Conservation (phyloP, 1,139 yeast species). For the Yamadazyma pseudoaaseri region DNA sequence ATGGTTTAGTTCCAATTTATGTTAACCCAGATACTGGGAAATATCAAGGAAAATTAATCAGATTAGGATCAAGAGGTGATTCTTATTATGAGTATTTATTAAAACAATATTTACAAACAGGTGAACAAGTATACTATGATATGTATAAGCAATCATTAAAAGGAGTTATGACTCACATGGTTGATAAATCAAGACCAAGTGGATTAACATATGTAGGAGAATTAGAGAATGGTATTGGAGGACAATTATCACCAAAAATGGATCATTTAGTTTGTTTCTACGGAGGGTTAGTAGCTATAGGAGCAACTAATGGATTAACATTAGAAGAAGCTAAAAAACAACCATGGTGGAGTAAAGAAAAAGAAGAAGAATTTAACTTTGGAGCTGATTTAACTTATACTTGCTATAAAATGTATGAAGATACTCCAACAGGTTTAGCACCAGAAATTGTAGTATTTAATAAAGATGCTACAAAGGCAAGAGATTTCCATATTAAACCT, state of each 20-base stretch:
- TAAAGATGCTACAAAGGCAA: conserved; percentile 25
- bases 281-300: conserved; percentile 87
- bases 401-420: conserved; percentile 80
- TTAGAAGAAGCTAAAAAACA: conserved; percentile 39
- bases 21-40: conserved; percentile 74
- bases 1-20: conserved; percentile 81
- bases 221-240: conserved; percentile 62
- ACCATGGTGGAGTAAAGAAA: conserved; percentile 36
- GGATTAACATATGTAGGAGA: conserved; percentile 77
- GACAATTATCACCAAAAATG: conserved; percentile 72
- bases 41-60: conserved; percentile 61
- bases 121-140: conserved; percentile 57
- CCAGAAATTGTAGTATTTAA: conserved; percentile 90
- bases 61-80: conserved; percentile 90
- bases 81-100: conserved; percentile 88
- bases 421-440: conserved; percentile 67
- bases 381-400: conserved; percentile 78
- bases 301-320: conserved; percentile 74
- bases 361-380: conserved; percentile 55
- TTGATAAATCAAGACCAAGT: conserved; percentile 60
- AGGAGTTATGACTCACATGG: conserved; percentile 65
- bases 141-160: conserved; percentile 78
- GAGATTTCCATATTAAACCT: conserved; percentile 68
- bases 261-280: conserved; percentile 92
- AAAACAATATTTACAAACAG: conserved; percentile 83